A percentile compares a stretch with the other conserved stretches of the same genome.
Evolutionary conservation across 1,284 basidiomycete genomes (phyloP).

Genomic region (Quambalaria eucalypti): DNA sequence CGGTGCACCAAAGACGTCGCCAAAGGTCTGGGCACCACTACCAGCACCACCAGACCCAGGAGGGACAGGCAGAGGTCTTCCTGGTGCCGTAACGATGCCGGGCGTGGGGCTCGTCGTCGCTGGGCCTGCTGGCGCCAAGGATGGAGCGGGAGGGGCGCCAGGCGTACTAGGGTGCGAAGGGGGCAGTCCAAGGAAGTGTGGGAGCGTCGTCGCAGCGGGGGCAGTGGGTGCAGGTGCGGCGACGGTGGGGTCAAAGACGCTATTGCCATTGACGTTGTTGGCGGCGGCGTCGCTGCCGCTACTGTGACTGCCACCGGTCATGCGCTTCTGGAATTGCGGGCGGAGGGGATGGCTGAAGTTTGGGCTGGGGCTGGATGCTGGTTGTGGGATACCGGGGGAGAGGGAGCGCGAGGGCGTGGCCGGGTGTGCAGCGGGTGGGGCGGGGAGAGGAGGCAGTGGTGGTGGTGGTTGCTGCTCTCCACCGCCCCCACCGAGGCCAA

Average conservation of each 20-base stretch:
- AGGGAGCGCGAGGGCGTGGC: not conserved
- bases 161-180: too few species aligned
- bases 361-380: slow-evolving; percentile 3
- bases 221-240: slow-evolving; percentile 12
- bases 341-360: slow-evolving; percentile 10
- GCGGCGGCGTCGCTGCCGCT: too few species aligned
- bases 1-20: too few species aligned
- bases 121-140: not conserved
- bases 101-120: not conserved
- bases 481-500: too few species aligned
- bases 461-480: not conserved
- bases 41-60: too few species aligned
- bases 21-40: too few species aligned
- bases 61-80: not conserved
- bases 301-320: not conserved
- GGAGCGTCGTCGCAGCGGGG: slow-evolving; percentile 68
- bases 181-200: too few species aligned
- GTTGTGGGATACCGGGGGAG: not conserved
- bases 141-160: not conserved
- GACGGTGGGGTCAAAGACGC: too few species aligned
- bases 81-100: not conserved
- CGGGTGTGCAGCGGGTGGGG: not conserved
- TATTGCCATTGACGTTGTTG: too few species aligned
- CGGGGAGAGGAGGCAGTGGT: not conserved
- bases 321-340: not conserved